Conservation (phyloP, 176 grass and related monocot species). For the Carex myosuroides region DNA sequence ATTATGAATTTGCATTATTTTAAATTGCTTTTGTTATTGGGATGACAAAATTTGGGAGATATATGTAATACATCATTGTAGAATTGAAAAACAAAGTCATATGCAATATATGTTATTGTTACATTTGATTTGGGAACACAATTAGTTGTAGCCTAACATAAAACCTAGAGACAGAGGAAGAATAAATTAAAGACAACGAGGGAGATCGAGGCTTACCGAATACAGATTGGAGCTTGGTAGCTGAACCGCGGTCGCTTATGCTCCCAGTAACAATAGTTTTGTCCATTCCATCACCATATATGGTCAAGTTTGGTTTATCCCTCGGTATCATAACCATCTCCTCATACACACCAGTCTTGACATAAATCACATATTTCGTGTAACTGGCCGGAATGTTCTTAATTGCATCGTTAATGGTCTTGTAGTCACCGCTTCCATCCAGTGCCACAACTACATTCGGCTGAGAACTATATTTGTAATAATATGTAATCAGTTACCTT, state of each 20-base stretch:
- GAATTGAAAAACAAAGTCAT: neutral
- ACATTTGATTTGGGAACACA: too few relatives aligned
- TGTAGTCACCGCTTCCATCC: conserved; percentile 78
- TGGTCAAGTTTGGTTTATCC: conserved; percentile 64
- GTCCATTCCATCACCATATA: conserved; percentile 78
- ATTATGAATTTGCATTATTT: too few relatives aligned
- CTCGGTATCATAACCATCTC: conserved; percentile 64
- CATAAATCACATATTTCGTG: conserved; percentile 61
- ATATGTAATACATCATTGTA: neutral
- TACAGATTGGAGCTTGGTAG: conserved; percentile 40
- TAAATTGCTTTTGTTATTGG: too few relatives aligned
- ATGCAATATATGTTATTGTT: too few relatives aligned
- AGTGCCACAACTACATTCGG: conserved; percentile 62
- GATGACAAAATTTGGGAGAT: too few relatives aligned
- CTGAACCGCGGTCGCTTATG: conserved; percentile 42
- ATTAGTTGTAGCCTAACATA: too few relatives aligned
- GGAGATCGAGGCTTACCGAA: conserved; percentile 29
- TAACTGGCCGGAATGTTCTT: conserved; percentile 39
- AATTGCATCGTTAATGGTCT: conserved; percentile 54
- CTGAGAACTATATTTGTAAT: neutral
- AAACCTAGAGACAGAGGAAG: neutral
- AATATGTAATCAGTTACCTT: neutral
- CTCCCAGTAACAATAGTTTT: conserved; percentile 36
- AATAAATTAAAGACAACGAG: neutral
- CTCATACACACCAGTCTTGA: conserved; percentile 67